These are phyloP conservation scores for Talaromyces pinophilus DNA, from an alignment of 2,329 filamentous ascomycete species.

Conservation along the genomic window DNA sequence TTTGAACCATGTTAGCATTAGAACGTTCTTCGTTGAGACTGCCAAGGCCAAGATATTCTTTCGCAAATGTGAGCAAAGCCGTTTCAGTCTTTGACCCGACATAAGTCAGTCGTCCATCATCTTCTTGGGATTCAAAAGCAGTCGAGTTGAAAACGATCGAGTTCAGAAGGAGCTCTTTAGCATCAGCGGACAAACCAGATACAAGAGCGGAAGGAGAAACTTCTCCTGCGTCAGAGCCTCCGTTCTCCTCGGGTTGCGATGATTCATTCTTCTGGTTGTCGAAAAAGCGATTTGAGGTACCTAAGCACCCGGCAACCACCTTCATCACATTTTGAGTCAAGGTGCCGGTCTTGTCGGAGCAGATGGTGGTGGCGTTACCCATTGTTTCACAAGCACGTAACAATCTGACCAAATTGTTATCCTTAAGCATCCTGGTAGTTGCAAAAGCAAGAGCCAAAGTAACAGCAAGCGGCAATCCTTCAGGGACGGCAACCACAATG, in stretches of 20 bases:
- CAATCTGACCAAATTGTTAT: conserved; percentile 63
- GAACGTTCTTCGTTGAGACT: conserved; percentile 62
- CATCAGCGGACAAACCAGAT: conserved; percentile 52
- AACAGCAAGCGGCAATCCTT: conserved; percentile 62
- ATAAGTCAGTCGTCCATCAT: conserved; percentile 61
- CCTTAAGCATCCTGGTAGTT: conserved; percentile 63
- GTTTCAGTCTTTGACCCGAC: conserved; percentile 79
- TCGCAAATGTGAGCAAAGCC: conserved; percentile 69
- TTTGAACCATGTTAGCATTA: conserved; percentile 59
- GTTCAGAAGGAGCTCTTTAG: conserved; percentile 60
- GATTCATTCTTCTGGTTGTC: conserved; percentile 39
- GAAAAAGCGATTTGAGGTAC: conserved; percentile 48
- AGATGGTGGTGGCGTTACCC: conserved; percentile 65
- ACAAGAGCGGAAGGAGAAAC: conserved; percentile 58
- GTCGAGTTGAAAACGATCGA: conserved; percentile 70
- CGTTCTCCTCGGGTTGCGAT: conserved; percentile 31
- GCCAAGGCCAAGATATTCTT: conserved; percentile 65
- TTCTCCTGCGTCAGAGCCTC: conserved; percentile 43
- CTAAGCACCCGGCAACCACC: conserved; percentile 59
- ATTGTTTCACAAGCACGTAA: conserved; percentile 64
- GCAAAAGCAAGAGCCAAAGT: conserved; percentile 64
- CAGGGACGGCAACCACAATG: conserved; percentile 62
- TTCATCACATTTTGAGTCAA: conserved; percentile 66
- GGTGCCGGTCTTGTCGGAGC: conserved; percentile 67
- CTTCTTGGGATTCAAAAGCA: conserved; percentile 64